Conservation (phyloP, 805 yeast genomes). For the Metschnikowia matae region DNA sequence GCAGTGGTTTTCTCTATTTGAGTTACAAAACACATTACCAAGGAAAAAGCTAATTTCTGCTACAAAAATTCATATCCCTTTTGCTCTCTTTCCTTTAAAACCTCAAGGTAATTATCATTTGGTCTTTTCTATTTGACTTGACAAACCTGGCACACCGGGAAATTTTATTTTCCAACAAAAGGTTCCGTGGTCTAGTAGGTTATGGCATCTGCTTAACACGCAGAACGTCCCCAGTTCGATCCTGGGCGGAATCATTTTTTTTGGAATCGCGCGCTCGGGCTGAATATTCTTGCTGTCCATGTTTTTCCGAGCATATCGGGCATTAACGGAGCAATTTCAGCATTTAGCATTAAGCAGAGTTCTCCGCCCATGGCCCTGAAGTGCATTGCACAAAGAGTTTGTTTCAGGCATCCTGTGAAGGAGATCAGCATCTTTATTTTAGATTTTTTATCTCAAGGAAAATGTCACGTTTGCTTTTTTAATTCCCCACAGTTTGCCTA, state of each 20-base stretch:
- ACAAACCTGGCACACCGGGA: too few relatives aligned
- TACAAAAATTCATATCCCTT: too few relatives aligned
- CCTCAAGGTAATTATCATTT: background rate
- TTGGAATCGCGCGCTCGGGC: constrained; percentile 2
- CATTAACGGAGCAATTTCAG: background rate
- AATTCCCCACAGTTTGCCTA: constrained; percentile 13
- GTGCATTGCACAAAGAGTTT: background rate
- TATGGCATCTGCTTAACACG: constrained; percentile 99
- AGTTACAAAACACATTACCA: too few relatives aligned
- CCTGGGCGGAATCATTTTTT: constrained; percentile 93
- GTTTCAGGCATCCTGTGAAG: background rate
- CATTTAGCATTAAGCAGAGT: background rate
- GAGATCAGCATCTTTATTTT: background rate
- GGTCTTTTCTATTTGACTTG: background rate
- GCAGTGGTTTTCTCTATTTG: too few relatives aligned
- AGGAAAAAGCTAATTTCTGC: too few relatives aligned
- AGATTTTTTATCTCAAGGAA: background rate
- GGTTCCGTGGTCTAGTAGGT: constrained; percentile 93
- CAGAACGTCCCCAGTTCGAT: constrained; percentile 99
- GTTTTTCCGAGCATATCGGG: background rate
- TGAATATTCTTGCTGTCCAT: background rate
- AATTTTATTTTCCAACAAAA: background rate
- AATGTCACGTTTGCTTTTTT: background rate
- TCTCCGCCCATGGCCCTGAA: background rate
- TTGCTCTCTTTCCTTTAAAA: too few relatives aligned